Percentiles rank a stretch among this genome's conserved stretches.
These are phyloP conservation scores for Piper longum DNA, from an alignment of 164 flowering plant species.

Conservation along the genomic window DNA sequence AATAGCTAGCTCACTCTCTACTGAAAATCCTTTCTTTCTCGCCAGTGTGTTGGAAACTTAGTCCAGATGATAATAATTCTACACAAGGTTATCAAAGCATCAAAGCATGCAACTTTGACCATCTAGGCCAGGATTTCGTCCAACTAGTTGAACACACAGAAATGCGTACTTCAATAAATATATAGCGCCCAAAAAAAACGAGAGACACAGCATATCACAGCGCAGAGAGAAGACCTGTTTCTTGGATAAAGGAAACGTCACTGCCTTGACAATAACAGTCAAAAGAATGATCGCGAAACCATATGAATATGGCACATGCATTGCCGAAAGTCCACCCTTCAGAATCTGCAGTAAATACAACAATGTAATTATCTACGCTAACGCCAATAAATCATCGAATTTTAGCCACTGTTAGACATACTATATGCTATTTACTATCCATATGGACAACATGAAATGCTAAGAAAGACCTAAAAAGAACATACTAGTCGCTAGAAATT, in stretches of 20 bases:
- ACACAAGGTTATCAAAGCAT: no score
- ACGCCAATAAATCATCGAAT: background rate
- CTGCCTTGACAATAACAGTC: conserved; percentile 85
- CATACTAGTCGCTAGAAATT: background rate
- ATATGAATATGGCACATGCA: conserved; percentile 83
- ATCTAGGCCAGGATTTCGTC: no score
- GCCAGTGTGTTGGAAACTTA: no score
- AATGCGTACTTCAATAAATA: no score
- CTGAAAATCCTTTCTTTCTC: no score
- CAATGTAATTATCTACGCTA: background rate
- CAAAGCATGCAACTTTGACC: no score
- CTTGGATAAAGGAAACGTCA: conserved; percentile 85
- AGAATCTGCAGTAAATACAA: conserved; percentile 39
- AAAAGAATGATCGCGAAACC: conserved; percentile 93
- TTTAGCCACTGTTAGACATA: background rate
- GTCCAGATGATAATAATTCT: no score
- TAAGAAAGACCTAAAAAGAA: background rate
- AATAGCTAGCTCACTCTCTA: no score
- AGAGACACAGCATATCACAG: background rate
- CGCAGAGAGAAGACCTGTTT: conserved; percentile 47
- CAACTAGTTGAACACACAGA: no score
- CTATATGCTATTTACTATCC: background rate
- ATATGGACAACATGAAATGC: background rate
- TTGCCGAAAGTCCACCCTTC: conserved; percentile 59
- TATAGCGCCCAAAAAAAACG: background rate